Evolutionary conservation across 345 rosid species (phyloP), one percentile per base, ranked within the genome.

Genomic region (Citrus glauca): DNA sequence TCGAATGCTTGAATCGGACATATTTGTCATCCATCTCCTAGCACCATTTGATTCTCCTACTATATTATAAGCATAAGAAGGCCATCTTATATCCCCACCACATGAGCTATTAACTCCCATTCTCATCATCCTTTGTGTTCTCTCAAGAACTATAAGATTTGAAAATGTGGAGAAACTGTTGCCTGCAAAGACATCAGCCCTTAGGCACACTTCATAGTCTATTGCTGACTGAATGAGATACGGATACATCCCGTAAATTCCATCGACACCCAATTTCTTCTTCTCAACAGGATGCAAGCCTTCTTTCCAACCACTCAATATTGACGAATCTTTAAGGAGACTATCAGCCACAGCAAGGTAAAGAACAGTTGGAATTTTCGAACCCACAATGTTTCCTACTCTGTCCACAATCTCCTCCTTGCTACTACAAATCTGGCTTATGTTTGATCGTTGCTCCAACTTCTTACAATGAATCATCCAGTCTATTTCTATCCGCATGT

Each of bases 391-490:
- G 83, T 91, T 91, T 56, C 97, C 92, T 2, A 94, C 98, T 78
- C 98, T 81, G 42, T 91, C 84, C 81, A 81, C 78, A 66, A 96
- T 93, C 88, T 96, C 93, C 74, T 82, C 83, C 82, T 91, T 96
- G 87, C 98, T 92, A 67, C 99, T 92, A 79, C 99, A 96, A 64
- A 96, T 96, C 78, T 89, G 87, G 76, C 77, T 86, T 19, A 91
- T 80, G 64, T 89, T 88, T 75, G 68, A 75, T 69, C 94, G 85
- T 35, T 89, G 91, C 81, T 96, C 97, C 66, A 96, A 78, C 62
- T 96, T 96, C 88, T 91, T 96, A 76, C 99, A 96, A 70, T 96
- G 99, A 69, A 96, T 94, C 98, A 92, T 90, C 99, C 99, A 96
- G 72, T 96, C 99, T 75, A 89, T 91, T 88, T 96, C 98, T 72